phyloP scores from a whole-genome alignment of 805 yeast genomes.

The Komagataella kurtzmanii region DNA sequence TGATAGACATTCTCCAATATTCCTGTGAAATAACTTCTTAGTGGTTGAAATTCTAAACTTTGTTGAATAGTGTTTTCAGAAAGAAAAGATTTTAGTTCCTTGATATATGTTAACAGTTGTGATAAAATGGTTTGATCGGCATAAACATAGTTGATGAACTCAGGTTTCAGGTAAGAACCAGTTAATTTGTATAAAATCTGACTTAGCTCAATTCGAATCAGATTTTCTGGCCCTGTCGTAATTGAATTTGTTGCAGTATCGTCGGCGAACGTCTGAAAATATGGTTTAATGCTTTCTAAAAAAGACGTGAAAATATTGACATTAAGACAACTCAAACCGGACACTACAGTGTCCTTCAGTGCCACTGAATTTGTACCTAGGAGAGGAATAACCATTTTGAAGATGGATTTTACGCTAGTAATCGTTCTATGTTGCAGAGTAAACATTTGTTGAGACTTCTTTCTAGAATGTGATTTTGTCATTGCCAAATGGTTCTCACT shows the following conservation, averaged over 20 bases:
- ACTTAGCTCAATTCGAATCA: slow-evolving; percentile 59
- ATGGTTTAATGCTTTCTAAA: slow-evolving; percentile 58
- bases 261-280: slow-evolving; percentile 42
- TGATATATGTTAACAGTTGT: slow-evolving; percentile 48
- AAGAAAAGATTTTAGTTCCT: slow-evolving; percentile 38
- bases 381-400: slow-evolving; percentile 76
- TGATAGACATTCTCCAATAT: slow-evolving; percentile 62
- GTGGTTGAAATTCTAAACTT: slow-evolving; percentile 57
- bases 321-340: slow-evolving; percentile 81
- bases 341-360: slow-evolving; percentile 76
- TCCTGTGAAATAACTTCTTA: slow-evolving; percentile 76
- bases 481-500: slow-evolving; percentile 17
- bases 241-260: slow-evolving; percentile 21
- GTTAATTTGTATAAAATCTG: slow-evolving; percentile 64
- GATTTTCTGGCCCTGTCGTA: slow-evolving; percentile 18
- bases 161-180: slow-evolving; percentile 41
- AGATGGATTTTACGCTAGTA: slow-evolving; percentile 83
- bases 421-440: slow-evolving; percentile 84
- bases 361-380: slow-evolving; percentile 54
- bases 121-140: slow-evolving; percentile 58
- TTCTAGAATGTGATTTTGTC: slow-evolving; percentile 51
- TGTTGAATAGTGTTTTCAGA: slow-evolving; percentile 44
- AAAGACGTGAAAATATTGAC: slow-evolving; percentile 78
- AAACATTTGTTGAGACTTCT: slow-evolving; percentile 65
- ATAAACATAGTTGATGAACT: slow-evolving; percentile 22